Evolutionary conservation across 306 rosid species (phyloP).

Genomic region (Mimosa pudica): DNA sequence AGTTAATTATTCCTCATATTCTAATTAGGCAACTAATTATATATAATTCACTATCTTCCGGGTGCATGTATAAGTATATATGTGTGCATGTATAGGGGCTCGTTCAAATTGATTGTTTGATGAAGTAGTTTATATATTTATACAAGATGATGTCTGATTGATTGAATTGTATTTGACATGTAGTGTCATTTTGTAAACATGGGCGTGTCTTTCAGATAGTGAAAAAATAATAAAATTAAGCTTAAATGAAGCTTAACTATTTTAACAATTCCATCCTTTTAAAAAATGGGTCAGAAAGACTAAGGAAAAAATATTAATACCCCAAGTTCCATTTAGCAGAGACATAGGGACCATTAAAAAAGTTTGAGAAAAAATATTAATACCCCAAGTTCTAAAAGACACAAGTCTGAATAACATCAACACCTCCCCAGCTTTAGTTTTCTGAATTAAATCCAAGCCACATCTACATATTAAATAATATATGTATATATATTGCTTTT

Average conservation of each 20-base stretch:
- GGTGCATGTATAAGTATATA: not conserved
- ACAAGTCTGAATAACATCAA: constrained; percentile 85
- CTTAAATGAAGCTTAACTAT: too few species aligned
- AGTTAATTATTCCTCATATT: not conserved
- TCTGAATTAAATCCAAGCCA: constrained; percentile 80
- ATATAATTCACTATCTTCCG: not conserved
- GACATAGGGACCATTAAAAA: constrained; percentile 83
- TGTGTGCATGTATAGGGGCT: too few species aligned
- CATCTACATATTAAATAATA: constrained; percentile 58
- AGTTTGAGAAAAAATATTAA: too few species aligned
- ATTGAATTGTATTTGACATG: not conserved
- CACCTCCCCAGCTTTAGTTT: constrained; percentile 85
- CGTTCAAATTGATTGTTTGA: too few species aligned
- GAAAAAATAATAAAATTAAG: too few species aligned
- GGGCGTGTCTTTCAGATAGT: not conserved
- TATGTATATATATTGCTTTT: not conserved
- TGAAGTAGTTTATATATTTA: not conserved
- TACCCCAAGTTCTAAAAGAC: constrained; percentile 98
- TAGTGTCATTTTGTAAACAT: constrained; percentile 1
- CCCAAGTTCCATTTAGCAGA: constrained; percentile 93
- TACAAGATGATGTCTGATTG: not conserved
- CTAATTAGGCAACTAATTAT: not conserved
- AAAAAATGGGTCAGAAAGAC: too few species aligned
- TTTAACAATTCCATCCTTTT: too few species aligned
- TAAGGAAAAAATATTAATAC: constrained; percentile 49